Evolutionary conservation across 129 eudicot genomes (phyloP).

Genomic region (Ambrosia artemisiifolia): DNA sequence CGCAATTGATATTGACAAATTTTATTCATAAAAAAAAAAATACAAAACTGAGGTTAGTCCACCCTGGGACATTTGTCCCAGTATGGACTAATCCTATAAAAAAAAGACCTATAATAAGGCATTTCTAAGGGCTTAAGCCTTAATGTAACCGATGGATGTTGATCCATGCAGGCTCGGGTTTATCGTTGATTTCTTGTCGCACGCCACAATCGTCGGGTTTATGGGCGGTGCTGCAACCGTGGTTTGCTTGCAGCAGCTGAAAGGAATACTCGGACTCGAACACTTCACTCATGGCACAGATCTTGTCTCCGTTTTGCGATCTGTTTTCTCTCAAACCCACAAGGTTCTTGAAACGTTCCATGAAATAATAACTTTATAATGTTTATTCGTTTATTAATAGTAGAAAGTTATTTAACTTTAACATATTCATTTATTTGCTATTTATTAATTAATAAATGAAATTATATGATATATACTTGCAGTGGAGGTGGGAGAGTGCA

Average conservation of each 20-base stretch:
- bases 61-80: too few species aligned
- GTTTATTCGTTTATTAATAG: background rate
- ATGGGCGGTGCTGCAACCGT: slow-evolving; percentile 99
- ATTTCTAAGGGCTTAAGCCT: background rate
- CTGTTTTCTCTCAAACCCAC: slow-evolving; percentile 79
- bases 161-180: slow-evolving; percentile 74
- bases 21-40: too few species aligned
- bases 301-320: slow-evolving; percentile 67
- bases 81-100: too few species aligned
- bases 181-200: slow-evolving; percentile 87
- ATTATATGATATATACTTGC: slow-evolving; percentile 26
- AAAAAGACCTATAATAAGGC: too few species aligned
- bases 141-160: background rate
- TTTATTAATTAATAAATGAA: background rate
- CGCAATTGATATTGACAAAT: background rate
- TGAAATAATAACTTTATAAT: background rate
- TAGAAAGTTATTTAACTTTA: background rate
- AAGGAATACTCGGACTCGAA: slow-evolving; percentile 73
- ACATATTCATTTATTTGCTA: background rate
- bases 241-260: slow-evolving; percentile 77
- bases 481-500: slow-evolving; percentile 99
- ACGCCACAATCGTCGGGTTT: slow-evolving; percentile 93
- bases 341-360: slow-evolving; percentile 35
- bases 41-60: too few species aligned
- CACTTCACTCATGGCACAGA: slow-evolving; percentile 88